Evolutionary conservation across 202 grass and related monocot genomes (phyloP).

Genomic region (Carex arenaria): DNA sequence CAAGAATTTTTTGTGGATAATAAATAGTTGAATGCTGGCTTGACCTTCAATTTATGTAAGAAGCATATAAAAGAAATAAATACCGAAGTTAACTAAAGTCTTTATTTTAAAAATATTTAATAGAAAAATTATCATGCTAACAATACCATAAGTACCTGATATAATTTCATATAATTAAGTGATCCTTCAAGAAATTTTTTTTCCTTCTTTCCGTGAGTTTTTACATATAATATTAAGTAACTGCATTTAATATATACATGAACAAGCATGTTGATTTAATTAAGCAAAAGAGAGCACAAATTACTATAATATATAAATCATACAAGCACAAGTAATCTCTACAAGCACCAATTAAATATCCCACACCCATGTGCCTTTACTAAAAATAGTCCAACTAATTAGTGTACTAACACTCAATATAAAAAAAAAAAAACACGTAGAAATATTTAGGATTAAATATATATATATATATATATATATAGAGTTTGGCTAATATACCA

Average conservation of each 20-base stretch:
- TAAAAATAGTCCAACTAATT: not conserved
- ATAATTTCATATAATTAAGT: not conserved
- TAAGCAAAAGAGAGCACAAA: not conserved
- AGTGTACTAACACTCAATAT: conserved; percentile 6
- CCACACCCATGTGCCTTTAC: not conserved
- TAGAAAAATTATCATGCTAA: no score
- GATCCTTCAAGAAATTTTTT: not conserved
- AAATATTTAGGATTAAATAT: not conserved
- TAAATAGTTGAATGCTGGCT: no score
- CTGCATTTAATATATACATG: not conserved
- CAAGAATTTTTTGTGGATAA: no score
- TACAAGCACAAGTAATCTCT: not conserved
- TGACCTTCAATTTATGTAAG: no score
- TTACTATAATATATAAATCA: not conserved
- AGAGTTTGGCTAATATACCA: no score
- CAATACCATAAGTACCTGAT: not conserved
- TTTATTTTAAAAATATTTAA: not conserved
- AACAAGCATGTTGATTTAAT: not conserved
- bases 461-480: not conserved
- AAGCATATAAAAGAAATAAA: no score
- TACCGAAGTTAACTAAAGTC: no score
- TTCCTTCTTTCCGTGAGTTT: not conserved
- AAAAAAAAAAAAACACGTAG: not conserved
- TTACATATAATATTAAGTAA: no score
- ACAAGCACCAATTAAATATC: not conserved